Percentiles rank a stretch among this genome's conserved stretches.
Conservation (phyloP, 345 rosid genomes). For the Barbarea vulgaris region DNA sequence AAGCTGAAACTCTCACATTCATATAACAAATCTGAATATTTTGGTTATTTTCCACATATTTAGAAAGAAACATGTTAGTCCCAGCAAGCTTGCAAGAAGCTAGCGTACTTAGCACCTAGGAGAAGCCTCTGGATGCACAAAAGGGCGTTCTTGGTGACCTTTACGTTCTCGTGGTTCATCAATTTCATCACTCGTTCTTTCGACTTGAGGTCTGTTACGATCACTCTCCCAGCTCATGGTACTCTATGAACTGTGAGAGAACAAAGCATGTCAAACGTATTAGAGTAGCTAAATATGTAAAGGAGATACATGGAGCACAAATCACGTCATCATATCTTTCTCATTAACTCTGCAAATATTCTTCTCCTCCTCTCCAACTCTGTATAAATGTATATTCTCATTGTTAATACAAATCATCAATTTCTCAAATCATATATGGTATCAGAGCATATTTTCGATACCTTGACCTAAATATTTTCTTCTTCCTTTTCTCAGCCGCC, state of each 20-base stretch:
- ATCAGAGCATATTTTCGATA: too few relatives aligned
- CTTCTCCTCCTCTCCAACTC: too few relatives aligned
- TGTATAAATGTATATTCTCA: too few relatives aligned
- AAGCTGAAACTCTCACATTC: not conserved
- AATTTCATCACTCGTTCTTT: conserved; percentile 86
- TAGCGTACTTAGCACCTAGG: conserved; percentile 86
- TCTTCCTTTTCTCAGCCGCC: too few relatives aligned
- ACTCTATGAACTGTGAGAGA: conserved; percentile 89
- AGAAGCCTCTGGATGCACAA: conserved; percentile 85
- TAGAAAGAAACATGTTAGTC: not conserved
- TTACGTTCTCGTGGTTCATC: conserved; percentile 79
- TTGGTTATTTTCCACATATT: conserved; percentile 20
- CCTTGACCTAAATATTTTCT: too few relatives aligned
- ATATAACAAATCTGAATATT: not conserved
- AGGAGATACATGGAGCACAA: too few relatives aligned
- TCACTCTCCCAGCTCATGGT: conserved; percentile 84
- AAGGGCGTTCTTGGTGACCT: conserved; percentile 72
- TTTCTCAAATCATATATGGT: too few relatives aligned
- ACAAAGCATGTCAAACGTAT: conserved; percentile 66
- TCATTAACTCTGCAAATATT: too few relatives aligned
- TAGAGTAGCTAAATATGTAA: too few relatives aligned
- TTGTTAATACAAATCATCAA: too few relatives aligned
- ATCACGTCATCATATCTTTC: too few relatives aligned
- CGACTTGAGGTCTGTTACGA: conserved; percentile 81
- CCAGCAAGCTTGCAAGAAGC: conserved; percentile 84